Base-by-base conservation (phyloP, 495 filamentous ascomycete genomes). In the Penicillium ucsense region DNA sequence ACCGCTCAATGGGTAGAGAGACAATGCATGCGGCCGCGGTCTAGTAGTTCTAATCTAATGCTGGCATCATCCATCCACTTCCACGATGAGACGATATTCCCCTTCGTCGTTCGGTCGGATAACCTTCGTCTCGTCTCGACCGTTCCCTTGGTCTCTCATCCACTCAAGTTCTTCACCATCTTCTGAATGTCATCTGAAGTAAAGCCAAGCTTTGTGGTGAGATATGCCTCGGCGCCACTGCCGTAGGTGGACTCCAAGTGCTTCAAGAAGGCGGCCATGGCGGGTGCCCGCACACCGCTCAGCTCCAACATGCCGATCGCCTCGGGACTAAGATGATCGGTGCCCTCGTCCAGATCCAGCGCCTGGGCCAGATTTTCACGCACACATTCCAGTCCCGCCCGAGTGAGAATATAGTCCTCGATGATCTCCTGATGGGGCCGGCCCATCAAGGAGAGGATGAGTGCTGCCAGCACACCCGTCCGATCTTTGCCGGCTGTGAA, bases 401-500 rank as follows among this genome's bases (percentile, higher is more conserved):
- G 63, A 4, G 60, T 65, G 31, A 65, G 55, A 4, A 62, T 57
- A 40, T 73, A 84, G 54, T 83, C 81, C 29, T 72, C 50, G 32
- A 60, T 54, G 30, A 82, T 67, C 7, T 60, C 60, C 4, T 78
- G 67, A 5, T 61, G 45, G 4, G 69, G 53, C 32, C 65, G 65
- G 7, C 72, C 75, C 7, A 77, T 74, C 0, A 85, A 61, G 6
- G 68, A 65, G n/a, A 81, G 56, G 5, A 85, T 57, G 2, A 84
- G 48, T 4, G 75, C 77, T 4, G 78, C 65, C 7, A 83, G 56
- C 1, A 83, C 76, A 3, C 82, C 81, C 0, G 81, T 83, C n/a
- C 81, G 71, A 49, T 84, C 80, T 49, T 82, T 78, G 5, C 81
- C 81, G 8, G 80, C 79, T 75, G 41, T 55, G 29, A 38, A 41